A percentile compares a stretch with the other conserved stretches of the same genome.
These are phyloP conservation scores for Trichosporon ovoides DNA, from an alignment of 1,284 basidiomycete genomes.

Conservation along the genomic window DNA sequence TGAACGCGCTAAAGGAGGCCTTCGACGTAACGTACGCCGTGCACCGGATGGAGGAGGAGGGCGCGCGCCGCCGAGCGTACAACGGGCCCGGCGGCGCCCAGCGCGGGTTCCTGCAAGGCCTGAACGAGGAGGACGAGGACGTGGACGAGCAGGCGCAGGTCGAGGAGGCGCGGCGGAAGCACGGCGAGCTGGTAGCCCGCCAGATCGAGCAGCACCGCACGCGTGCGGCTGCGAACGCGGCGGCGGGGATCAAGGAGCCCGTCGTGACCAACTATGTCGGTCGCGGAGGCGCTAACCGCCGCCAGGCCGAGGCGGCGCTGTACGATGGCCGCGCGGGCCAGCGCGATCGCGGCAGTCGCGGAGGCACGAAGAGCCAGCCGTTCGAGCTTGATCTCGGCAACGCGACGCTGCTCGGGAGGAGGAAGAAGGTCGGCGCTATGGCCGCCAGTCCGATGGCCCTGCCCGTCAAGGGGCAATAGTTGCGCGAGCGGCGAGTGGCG, in stretches of 20 bases:
- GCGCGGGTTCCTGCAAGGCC: conserved; percentile 71
- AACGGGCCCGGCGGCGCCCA: conserved; percentile 67
- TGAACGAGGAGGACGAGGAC: conserved; percentile 90
- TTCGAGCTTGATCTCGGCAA: conserved; percentile 80
- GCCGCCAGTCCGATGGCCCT: not conserved
- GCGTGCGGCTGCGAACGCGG: conserved; percentile 46
- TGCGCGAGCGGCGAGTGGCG: not conserved
- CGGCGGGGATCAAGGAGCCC: conserved; percentile 49
- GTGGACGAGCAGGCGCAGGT: conserved; percentile 54
- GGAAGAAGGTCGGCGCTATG: conserved; percentile 19
- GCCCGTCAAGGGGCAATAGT: conserved; percentile 9
- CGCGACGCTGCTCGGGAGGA: conserved; percentile 70
- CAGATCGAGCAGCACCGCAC: conserved; percentile 48
- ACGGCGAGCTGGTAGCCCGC: conserved; percentile 50
- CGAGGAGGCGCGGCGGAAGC: conserved; percentile 54
- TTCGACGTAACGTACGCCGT: conserved; percentile 99
- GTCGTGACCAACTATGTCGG: conserved; percentile 49
- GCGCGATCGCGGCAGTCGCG: conserved; percentile 57
- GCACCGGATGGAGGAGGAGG: conserved; percentile 98
- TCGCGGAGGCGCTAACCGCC: conserved; percentile 49
- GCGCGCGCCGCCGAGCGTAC: conserved; percentile 73
- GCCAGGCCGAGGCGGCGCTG: conserved; percentile 51
- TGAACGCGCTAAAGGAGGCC: conserved; percentile 90
- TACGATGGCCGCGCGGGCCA: conserved; percentile 70
- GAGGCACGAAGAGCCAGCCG: conserved; percentile 17